Conservation (phyloP, 2,329 filamentous ascomycete genomes). For the Paracoccidioides lutzii region DNA sequence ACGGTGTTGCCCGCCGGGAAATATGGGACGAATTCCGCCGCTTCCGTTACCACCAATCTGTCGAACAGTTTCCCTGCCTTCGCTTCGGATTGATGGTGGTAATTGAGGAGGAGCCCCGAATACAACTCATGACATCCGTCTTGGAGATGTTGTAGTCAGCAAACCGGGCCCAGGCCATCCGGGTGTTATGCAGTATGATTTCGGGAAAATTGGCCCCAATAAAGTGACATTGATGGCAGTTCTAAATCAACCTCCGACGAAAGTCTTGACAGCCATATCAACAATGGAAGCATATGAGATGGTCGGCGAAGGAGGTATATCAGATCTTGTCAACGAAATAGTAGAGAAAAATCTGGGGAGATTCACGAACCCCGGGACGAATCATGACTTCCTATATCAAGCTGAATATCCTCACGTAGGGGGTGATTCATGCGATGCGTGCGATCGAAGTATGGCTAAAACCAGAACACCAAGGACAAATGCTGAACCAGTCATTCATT, state of each 20-base stretch:
- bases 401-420: conserved; percentile 21
- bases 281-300: conserved; percentile 2
- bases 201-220: conserved; percentile 10
- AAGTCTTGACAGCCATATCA: conserved; percentile 8
- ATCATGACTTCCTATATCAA: conserved; percentile 7
- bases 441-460: conserved; percentile 16
- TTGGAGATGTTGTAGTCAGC: conserved; percentile 17
- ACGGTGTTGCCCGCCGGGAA: conserved; percentile 11
- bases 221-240: conserved; percentile 9
- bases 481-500: conserved; percentile 8
- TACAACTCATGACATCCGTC: conserved; percentile 11
- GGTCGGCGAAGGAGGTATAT: background rate
- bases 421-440: conserved; percentile 20
- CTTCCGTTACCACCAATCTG: conserved; percentile 10
- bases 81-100: conserved; percentile 15
- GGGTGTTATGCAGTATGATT: conserved; percentile 20
- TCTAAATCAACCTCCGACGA: conserved; percentile 11
- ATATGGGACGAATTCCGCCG: conserved; percentile 10
- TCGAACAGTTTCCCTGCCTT: conserved; percentile 11
- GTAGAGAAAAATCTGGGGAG: background rate
- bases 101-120: conserved; percentile 15
- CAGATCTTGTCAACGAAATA: background rate
- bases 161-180: conserved; percentile 7
- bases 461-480: conserved; percentile 1
- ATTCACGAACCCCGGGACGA: background rate